phyloP scores from a whole-genome alignment of 2,329 filamentous ascomycete genomes.

The Fusarium nematophilum region DNA sequence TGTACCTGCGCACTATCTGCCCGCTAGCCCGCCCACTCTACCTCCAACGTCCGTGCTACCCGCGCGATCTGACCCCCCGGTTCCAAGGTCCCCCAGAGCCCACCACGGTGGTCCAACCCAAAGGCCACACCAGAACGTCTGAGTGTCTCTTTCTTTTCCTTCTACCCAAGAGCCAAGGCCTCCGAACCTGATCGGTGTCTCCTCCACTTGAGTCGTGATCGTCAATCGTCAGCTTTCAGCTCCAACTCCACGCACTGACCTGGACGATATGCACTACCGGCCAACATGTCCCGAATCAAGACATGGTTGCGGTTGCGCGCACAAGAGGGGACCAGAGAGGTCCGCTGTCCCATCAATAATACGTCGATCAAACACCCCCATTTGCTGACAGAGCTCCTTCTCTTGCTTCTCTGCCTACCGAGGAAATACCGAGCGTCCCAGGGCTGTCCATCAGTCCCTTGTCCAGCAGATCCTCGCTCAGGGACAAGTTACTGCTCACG shows the following conservation, averaged over 20 bases:
- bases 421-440: constrained; percentile 16
- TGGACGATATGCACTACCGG: constrained; percentile 2
- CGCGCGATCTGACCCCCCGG: constrained; percentile 13
- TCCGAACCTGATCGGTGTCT: constrained; percentile 28
- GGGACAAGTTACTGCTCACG: constrained; percentile 38
- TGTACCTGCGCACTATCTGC: constrained; percentile 1
- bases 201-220: neutral
- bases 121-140: constrained; percentile 14
- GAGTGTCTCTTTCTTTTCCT: constrained; percentile 6
- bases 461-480: too few species aligned
- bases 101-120: constrained; percentile 11
- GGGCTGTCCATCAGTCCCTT: neutral
- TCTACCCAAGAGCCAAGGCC: too few species aligned
- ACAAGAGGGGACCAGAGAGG: constrained; percentile 8
- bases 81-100: constrained; percentile 2
- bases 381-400: constrained; percentile 9
- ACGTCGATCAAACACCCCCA: constrained; percentile 18
- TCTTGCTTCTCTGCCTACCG: constrained; percentile 9
- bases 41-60: constrained; percentile 23
- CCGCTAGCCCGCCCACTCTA: too few species aligned
- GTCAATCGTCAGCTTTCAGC: too few species aligned
- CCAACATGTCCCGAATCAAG: constrained; percentile 24
- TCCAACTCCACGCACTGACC: neutral
- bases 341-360: constrained; percentile 9
- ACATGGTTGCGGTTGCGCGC: neutral